Conservation (phyloP, 1,139 yeast species). For the Pichia cactophila region DNA sequence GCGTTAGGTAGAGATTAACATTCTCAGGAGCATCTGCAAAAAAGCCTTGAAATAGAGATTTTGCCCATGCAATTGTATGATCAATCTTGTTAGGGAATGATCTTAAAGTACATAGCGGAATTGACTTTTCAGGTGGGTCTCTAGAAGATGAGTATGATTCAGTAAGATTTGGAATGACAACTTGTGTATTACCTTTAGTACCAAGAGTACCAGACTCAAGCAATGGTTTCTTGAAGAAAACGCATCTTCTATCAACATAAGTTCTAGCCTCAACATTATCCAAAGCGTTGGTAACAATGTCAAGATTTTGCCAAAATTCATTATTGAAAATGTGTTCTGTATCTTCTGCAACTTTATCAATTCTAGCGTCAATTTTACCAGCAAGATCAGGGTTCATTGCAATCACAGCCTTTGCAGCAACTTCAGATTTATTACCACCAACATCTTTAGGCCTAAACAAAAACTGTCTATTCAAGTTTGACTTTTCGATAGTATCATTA, state of each 20-base stretch:
- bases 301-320: constrained; percentile 76
- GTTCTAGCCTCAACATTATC: constrained; percentile 98
- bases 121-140: constrained; percentile 97
- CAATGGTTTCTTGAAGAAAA: constrained; percentile 82
- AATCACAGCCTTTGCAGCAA: constrained; percentile 78
- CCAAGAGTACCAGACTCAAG: constrained; percentile 97
- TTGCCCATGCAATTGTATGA: constrained; percentile 99
- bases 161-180: constrained; percentile 83
- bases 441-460: constrained; percentile 92
- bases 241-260: constrained; percentile 94
- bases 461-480: constrained; percentile 93
- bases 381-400: constrained; percentile 77
- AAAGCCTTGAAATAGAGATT: constrained; percentile 88
- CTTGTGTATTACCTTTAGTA: constrained; percentile 97
- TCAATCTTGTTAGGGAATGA: constrained; percentile 97
- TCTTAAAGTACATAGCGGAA: constrained; percentile 93
- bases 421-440: constrained; percentile 84
- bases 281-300: constrained; percentile 89
- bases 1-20: constrained; percentile 82
- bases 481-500: constrained; percentile 90
- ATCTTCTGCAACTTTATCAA: constrained; percentile 89
- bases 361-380: constrained; percentile 68
- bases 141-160: constrained; percentile 94
- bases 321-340: constrained; percentile 84
- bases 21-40: constrained; percentile 87